Evolutionary conservation across 2,329 filamentous ascomycete species (phyloP).

Genomic region (Venturia asperata): DNA sequence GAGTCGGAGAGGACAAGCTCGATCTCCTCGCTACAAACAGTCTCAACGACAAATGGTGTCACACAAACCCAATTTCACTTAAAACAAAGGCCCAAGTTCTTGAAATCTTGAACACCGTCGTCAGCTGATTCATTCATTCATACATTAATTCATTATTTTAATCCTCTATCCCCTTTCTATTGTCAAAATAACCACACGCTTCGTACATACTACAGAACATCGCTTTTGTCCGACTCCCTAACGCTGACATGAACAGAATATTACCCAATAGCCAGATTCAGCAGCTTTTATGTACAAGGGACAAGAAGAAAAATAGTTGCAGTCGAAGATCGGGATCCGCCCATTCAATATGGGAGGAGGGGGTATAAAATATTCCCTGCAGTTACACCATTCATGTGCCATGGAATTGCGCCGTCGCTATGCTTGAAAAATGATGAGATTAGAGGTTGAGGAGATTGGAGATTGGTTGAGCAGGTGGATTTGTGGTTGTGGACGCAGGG

Average conservation of each 20-base stretch:
- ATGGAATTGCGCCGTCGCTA: conserved; percentile 1
- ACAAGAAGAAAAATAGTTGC: background rate
- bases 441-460: background rate
- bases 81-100: conserved; percentile 42
- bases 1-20: conserved; percentile 43
- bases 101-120: conserved; percentile 44
- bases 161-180: background rate
- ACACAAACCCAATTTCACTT: conserved; percentile 46
- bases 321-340: background rate
- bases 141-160: conserved; percentile 3
- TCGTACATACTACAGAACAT: background rate
- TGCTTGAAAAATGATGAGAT: background rate
- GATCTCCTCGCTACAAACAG: conserved; percentile 44
- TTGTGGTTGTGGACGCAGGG: background rate
- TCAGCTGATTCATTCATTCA: background rate
- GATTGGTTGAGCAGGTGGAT: background rate
- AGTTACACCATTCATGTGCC: background rate
- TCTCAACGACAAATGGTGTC: conserved; percentile 45
- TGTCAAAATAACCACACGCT: background rate
- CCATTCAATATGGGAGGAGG: too few relatives aligned
- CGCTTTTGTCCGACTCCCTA: background rate
- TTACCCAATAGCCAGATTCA: background rate
- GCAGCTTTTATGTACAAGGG: background rate
- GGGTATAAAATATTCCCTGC: background rate
- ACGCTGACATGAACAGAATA: background rate